These are phyloP conservation scores for Boletus tylopilopsis DNA, from an alignment of 768 basidiomycete species.

Conservation along the genomic window DNA sequence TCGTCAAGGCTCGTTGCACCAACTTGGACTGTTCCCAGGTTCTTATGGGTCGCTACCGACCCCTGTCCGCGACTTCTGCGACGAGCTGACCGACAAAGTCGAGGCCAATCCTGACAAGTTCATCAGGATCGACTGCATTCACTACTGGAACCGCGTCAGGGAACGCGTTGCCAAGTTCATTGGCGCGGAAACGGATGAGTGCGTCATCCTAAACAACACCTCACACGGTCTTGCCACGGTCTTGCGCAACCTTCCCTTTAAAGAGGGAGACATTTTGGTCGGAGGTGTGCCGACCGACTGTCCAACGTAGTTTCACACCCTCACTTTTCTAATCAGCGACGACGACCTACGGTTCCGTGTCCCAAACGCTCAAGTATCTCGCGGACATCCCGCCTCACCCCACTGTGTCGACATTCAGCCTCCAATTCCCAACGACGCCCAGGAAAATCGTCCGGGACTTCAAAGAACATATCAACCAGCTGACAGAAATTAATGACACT, in stretches of 20 bases:
- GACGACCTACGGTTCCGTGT: slow-evolving; percentile 56
- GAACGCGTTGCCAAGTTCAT: slow-evolving; percentile 46
- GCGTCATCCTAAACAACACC: slow-evolving; percentile 41
- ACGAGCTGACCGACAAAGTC: slow-evolving; percentile 37
- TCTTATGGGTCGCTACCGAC: slow-evolving; percentile 56
- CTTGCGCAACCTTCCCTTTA: slow-evolving; percentile 52
- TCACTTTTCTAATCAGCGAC: slow-evolving; percentile 35
- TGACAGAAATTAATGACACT: slow-evolving; percentile 22
- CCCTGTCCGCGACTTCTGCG: slow-evolving; percentile 46
- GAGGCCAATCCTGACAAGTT: slow-evolving; percentile 60
- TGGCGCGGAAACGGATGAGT: slow-evolving; percentile 52
- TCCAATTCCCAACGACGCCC: slow-evolving; percentile 57
- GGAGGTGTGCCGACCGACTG: slow-evolving; percentile 26
- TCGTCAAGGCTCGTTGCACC: neutral
- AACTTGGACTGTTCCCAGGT: slow-evolving; percentile 36
- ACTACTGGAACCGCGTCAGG: slow-evolving; percentile 38
- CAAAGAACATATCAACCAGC: slow-evolving; percentile 32
- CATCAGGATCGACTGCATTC: slow-evolving; percentile 36
- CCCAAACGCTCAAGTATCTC: slow-evolving; percentile 48
- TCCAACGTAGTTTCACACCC: neutral
- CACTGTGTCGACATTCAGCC: slow-evolving; percentile 41
- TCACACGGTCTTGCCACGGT: slow-evolving; percentile 53
- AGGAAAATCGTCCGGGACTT: slow-evolving; percentile 52
- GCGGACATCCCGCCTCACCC: slow-evolving; percentile 55
- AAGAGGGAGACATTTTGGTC: slow-evolving; percentile 61